Evolutionary conservation across 2,329 filamentous ascomycete genomes (phyloP), one percentile per base, ranked within the genome.

Genomic region (Hortaea sp.): DNA sequence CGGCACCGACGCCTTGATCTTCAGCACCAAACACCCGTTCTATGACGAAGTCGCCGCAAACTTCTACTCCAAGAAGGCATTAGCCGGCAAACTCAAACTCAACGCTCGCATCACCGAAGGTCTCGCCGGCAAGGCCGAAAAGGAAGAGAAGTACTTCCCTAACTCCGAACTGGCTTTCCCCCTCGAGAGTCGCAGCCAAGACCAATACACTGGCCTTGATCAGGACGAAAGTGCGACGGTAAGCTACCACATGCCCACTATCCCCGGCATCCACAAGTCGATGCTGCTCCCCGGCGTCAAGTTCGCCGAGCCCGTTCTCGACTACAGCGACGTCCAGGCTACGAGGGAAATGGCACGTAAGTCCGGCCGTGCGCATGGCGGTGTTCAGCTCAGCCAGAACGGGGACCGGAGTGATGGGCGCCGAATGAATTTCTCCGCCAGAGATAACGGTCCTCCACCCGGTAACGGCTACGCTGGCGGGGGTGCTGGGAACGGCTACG

Each of bases 11-110:
- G 84, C 86, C 1, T 72, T 98, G 10, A 72, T 97, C 37, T 74
- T 98, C 44, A 94, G 88, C 1, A 88, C 94, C 52, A 77, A 78
- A 39, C 85, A 95, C 59, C 78, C 84, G 29, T 72, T 98, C 0
- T 97, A 97, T 61, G 81, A 94, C 51, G 84, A 94, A 42, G 78
- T 97, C 43, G 82, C 84, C 20, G 76, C 76, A 31, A 85, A 85
- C 46, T 94, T 98, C 63, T 98, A 95, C 66, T 90, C 88, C 13
- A 97, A 95, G 69, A 88, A 88, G 56, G 81, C 88, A 53, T 49
- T 37, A 2, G 12, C 48, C n/a, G 68, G 72, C 2, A 79, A 79
- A 52, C 78, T 86, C 61, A 82, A 80, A 55, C 74, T 98, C 41
- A 82, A 94, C 55, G 79, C 87, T 32, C 76, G 78, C 44, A 72